These are phyloP conservation scores for Chaetomium sp. DNA, from an alignment of 2,329 filamentous ascomycete species.

Conservation along the genomic window DNA sequence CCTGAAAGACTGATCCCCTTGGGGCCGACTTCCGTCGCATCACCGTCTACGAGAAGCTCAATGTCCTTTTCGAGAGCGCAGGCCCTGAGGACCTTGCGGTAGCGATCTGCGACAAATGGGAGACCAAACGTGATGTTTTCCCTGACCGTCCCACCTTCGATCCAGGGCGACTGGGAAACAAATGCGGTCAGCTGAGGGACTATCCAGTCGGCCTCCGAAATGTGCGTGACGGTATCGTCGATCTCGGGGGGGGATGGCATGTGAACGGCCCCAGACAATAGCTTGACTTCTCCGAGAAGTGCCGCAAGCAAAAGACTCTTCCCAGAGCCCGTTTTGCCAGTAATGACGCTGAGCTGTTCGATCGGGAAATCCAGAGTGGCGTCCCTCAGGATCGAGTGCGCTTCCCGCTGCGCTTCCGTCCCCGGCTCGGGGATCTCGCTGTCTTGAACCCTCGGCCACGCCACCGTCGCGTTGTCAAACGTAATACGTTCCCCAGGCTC, in stretches of 20 bases:
- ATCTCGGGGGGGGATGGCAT: conserved; percentile 24
- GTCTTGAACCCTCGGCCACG: conserved; percentile 30
- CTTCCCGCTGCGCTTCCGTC: conserved; percentile 17
- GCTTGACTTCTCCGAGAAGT: conserved; percentile 34
- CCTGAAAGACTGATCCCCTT: conserved; percentile 39
- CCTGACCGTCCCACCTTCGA: conserved; percentile 39
- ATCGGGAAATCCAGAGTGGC: conserved; percentile 30
- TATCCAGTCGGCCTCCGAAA: conserved; percentile 28
- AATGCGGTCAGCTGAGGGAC: conserved; percentile 36
- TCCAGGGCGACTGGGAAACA: conserved; percentile 42
- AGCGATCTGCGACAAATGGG: conserved; percentile 34
- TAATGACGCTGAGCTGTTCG: conserved; percentile 31
- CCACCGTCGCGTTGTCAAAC: conserved; percentile 29
- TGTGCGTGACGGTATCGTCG: conserved; percentile 21
- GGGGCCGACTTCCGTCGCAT: conserved; percentile 38
- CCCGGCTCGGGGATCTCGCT: conserved; percentile 14
- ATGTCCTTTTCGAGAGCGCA: conserved; percentile 40
- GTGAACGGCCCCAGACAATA: conserved; percentile 28
- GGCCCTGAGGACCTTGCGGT: conserved; percentile 40
- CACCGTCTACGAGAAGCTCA: conserved; percentile 36
- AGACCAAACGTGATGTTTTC: conserved; percentile 43
- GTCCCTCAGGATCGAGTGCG: conserved; percentile 29
- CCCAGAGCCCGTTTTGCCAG: conserved; percentile 35
- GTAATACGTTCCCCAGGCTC: conserved; percentile 23
- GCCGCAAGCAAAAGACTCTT: conserved; percentile 36